Evolutionary conservation across 805 yeast genomes (phyloP), one percentile per base, ranked within the genome.

Genomic region (Lipomyces starkeyi): DNA sequence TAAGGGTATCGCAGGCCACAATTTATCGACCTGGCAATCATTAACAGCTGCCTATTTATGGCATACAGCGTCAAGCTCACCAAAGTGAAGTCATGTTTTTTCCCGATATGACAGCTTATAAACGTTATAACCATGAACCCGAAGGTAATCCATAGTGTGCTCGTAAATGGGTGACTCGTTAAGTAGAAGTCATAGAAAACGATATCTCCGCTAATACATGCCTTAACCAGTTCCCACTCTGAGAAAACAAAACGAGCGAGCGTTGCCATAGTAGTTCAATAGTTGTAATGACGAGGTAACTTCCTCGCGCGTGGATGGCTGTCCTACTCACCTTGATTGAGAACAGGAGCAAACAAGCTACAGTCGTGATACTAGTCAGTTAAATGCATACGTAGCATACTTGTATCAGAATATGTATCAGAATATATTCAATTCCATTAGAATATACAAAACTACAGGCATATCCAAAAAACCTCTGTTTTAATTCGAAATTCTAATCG

Each of bases 1-100:
- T 32, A 58, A 34, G 2, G 72, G 53, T 22, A 69, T 54, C 20
- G 35, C 11, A 20, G 66, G 67, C 72, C 72, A 66, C n/a, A 62
- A 29, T 22, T 64, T 63, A 49, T 69, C 72, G 49, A 61, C 65
- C 62, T 69, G 58, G 2, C 22, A 58, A 37, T 35, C n/a, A 27
- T 43, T 43, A 43, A 25, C 49, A 17, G 14, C 22, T 17, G 22
- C 49, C 49, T 7, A 8, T 17, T 43, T n/a, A n/a, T 32, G 22
- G 17, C 49, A 27, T 22, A 20, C 17, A 53, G 13, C 11, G 17
- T 52, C 9, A 9, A 13, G 17, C 60, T 9, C 34, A 65, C 68
- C 55, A 65, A 47, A 1, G 68, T 65, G 47, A 59, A 59, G 55
- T 66, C 63, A 27, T 61, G 5, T 43, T 55, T 66, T n/a, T 47